Evolutionary conservation across 2,329 filamentous ascomycete genomes (phyloP).

Genomic region (Ophioceras dolichostomum): DNA sequence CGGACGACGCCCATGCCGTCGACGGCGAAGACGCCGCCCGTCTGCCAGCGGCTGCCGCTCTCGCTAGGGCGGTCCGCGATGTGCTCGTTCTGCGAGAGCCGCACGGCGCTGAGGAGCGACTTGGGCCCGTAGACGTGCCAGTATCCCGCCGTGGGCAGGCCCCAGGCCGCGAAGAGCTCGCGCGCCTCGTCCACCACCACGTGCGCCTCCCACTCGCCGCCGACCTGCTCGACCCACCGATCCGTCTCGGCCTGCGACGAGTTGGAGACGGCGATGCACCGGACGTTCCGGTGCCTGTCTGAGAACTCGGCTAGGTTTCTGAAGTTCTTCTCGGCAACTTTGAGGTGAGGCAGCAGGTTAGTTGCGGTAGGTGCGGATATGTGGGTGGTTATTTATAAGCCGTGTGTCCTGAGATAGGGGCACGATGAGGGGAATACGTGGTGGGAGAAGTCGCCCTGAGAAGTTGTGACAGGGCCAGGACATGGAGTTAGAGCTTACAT

Average conservation of each 20-base stretch:
- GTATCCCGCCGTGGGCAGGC: conserved; percentile 46
- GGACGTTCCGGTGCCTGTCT: conserved; percentile 30
- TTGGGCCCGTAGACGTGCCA: conserved; percentile 51
- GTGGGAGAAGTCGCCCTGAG: too few relatives aligned
- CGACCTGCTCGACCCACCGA: conserved; percentile 42
- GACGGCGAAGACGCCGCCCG: conserved; percentile 49
- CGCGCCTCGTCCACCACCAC: conserved; percentile 49
- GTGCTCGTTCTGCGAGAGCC: conserved; percentile 46
- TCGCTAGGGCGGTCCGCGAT: conserved; percentile 56
- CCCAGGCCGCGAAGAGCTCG: conserved; percentile 52
- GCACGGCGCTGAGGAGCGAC: conserved; percentile 43
- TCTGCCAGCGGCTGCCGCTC: conserved; percentile 59
- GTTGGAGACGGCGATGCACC: conserved; percentile 53
- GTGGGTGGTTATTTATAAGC: too few relatives aligned
- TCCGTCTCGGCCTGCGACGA: conserved; percentile 39
- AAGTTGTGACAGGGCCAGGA: too few relatives aligned
- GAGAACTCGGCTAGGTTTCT: conserved; percentile 39
- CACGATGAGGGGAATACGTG: too few relatives aligned
- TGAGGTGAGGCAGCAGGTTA: too few relatives aligned
- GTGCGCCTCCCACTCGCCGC: conserved; percentile 42
- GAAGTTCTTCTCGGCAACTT: conserved; percentile 60
- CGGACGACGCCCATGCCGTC: conserved; percentile 37
- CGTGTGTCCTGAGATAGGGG: too few relatives aligned
- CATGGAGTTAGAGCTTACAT: conserved; percentile 49
- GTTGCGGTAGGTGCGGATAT: too few relatives aligned